Evolutionary conservation across 345 rosid species (phyloP).

Genomic region (Aegle marmelos): DNA sequence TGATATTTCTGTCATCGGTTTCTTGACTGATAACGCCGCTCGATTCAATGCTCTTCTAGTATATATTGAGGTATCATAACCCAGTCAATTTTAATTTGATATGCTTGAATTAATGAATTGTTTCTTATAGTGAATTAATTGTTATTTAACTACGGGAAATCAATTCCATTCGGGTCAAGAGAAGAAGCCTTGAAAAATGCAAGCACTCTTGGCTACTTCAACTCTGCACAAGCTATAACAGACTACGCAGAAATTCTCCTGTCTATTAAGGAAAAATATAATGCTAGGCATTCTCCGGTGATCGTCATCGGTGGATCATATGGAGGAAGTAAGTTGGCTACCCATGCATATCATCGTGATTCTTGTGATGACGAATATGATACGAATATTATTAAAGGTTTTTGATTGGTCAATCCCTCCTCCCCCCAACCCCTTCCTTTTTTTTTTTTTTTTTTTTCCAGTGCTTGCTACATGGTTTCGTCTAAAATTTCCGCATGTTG

Average conservation of each 20-base stretch:
- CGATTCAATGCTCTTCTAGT: slow-evolving; percentile 37
- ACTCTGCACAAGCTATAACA: slow-evolving; percentile 40
- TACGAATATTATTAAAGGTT: too few relatives aligned
- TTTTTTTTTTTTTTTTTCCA: neutral
- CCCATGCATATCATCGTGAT: too few relatives aligned
- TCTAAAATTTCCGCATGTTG: slow-evolving; percentile 63
- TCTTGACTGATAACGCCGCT: slow-evolving; percentile 37
- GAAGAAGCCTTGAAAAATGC: slow-evolving; percentile 23
- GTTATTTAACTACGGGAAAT: slow-evolving; percentile 31
- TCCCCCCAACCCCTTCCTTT: too few relatives aligned
- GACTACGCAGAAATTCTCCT: slow-evolving; percentile 38
- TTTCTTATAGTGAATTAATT: too few relatives aligned
- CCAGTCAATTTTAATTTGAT: too few relatives aligned
- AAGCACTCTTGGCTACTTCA: slow-evolving; percentile 33
- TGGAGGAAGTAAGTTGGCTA: slow-evolving; percentile 37
- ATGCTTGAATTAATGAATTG: too few relatives aligned
- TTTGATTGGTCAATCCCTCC: too few relatives aligned
- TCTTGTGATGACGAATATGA: too few relatives aligned
- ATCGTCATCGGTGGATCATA: slow-evolving; percentile 46
- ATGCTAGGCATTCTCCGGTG: slow-evolving; percentile 26
- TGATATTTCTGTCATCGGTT: slow-evolving; percentile 20
- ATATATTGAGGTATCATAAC: slow-evolving; percentile 37
- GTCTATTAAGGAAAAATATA: slow-evolving; percentile 24
- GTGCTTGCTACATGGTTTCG: slow-evolving; percentile 78
- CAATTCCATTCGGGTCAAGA: slow-evolving; percentile 35